Evolutionary conservation across 208 protist species (phyloP), one percentile per base, ranked within the genome.

Genomic region (Vickermania spadyakhi): DNA sequence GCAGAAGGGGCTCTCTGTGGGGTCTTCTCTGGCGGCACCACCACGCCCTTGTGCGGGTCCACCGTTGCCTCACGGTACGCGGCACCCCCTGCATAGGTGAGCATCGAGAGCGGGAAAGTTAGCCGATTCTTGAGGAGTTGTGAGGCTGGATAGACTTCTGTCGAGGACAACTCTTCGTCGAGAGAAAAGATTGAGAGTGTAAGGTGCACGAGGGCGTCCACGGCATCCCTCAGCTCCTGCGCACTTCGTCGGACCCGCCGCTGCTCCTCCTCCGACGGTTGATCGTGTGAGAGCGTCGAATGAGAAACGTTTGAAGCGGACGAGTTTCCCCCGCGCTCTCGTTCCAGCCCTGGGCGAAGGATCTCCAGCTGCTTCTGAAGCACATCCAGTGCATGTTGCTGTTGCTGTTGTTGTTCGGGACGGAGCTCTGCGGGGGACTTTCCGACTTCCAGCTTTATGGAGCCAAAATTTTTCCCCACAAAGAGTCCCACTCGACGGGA

Each of bases 381-480:
- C n/a, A n/a, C n/a, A n/a, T n/a, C n/a, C 36, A 45, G 11, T 18
- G 36, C 36, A n/a, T 45, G 18, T 45, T 45, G 36, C 36, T 18
- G 7, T 45, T 45, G 36, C 36, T 18, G n/a, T n/a, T 45, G 36
- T 18, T 18, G 11, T 45, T n/a, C 36, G 18, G 18, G 18, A 18
- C 11, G 7, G 11, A 45, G 18, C 36, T 7, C 36, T 45, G 36
- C 7, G 36, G 36, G 7, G 36, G 11, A 18, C 22, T 63, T 58
- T 5, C 60, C 26, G 52, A 79, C 28, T 0, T 74, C 71, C 23
- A 91, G 67, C 1, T 63, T 56, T 18, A 84, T 41, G 2, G 77
- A 56, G 55, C 70, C 85, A 61, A 89, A 92, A 65, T 92, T 92
- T 42, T 76, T 70, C 29, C 79, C 77, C 50, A 87, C 67, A 68